Base-by-base conservation (phyloP, 1,284 basidiomycete genomes). In the Cutaneotrichosporon daszewskae region DNA sequence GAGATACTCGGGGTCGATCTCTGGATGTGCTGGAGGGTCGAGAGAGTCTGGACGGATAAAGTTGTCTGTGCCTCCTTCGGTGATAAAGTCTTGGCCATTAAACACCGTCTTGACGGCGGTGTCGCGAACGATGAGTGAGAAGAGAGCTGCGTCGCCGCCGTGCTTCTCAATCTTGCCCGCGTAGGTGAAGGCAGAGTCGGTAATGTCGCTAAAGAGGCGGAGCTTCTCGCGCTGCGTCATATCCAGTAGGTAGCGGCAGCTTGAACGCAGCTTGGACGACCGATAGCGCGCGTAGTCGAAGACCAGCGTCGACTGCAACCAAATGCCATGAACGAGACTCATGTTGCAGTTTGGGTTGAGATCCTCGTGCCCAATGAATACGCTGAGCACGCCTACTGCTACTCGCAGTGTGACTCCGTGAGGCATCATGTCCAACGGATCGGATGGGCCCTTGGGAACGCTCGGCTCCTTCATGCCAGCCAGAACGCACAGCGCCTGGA, bases 331-430 rank as follows among this genome's bases (percentile, higher is more conserved):
- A 3, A 80, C 80, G 9, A 89, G 75, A 25, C 78, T 79, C 40
- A 79, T 65, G 16, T 76, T 74, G 54, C 84, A 82, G 0, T 76
- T 69, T 0, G 85, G 85, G 49, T 85, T 86, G 37, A 88, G 75
- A 60, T 91, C 89, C 26, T 76, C 77, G 16, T 83, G 79, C 5
- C 85, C 85, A 29, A 87, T 60, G 45, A 86, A 81, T 10, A 85
- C 55, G 33, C 82, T 79, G 36, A 85, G 71, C n/a, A 77, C 76
- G 1, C 76, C 79, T 23, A 89, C 54, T 0, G 83, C 77, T 24
- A 83, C 26, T n/a, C 81, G 78, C 14, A 75, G 58, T 11, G 76
- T 73, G 20, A 84, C 55, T 2, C 85, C 84, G 14, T 72, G 61
- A 5, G 81, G 80, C 19, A 82, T 64, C 34, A 65, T 64, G 38